These are phyloP conservation scores for Arthrobotrys musiformis DNA, from an alignment of 2,329 filamentous ascomycete genomes.

Conservation along the genomic window DNA sequence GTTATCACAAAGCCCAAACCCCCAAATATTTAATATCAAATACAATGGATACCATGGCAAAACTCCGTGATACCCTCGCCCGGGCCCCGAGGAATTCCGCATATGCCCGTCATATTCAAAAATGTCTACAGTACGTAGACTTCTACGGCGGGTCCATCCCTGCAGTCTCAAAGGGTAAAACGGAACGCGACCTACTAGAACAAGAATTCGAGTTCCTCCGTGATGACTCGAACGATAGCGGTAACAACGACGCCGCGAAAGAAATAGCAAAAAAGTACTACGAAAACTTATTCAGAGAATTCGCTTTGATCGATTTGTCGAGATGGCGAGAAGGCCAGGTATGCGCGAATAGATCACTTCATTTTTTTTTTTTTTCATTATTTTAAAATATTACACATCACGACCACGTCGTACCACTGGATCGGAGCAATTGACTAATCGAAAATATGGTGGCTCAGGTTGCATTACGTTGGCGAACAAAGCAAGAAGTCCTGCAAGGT, in stretches of 20 bases:
- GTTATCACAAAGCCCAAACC: not conserved
- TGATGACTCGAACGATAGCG: conserved; percentile 41
- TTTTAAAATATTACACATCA: not conserved
- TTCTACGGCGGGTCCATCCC: conserved; percentile 58
- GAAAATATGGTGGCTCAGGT: conserved; percentile 46
- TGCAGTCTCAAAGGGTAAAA: conserved; percentile 52
- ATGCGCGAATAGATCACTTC: not conserved
- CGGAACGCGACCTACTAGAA: conserved; percentile 59
- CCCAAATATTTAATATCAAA: not conserved
- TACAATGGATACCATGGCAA: conserved; percentile 22
- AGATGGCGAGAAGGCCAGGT: conserved; percentile 59
- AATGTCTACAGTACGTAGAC: conserved; percentile 58
- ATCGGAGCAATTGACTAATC: not conserved
- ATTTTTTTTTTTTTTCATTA: not conserved
- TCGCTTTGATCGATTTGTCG: conserved; percentile 58
- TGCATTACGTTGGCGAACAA: conserved; percentile 60
- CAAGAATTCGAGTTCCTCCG: conserved; percentile 59
- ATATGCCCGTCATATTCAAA: conserved; percentile 59
- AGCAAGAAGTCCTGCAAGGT: conserved; percentile 59
- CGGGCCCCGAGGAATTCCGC: conserved; percentile 57
- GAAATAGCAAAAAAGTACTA: conserved; percentile 58
- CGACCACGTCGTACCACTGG: not conserved
- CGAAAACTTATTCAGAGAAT: conserved; percentile 59
- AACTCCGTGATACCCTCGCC: conserved; percentile 53
- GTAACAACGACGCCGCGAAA: conserved; percentile 53